Evolutionary conservation across 2,329 filamentous ascomycete species (phyloP), one percentile per base, ranked within the genome.

Genomic region (Fusarium burgessii): DNA sequence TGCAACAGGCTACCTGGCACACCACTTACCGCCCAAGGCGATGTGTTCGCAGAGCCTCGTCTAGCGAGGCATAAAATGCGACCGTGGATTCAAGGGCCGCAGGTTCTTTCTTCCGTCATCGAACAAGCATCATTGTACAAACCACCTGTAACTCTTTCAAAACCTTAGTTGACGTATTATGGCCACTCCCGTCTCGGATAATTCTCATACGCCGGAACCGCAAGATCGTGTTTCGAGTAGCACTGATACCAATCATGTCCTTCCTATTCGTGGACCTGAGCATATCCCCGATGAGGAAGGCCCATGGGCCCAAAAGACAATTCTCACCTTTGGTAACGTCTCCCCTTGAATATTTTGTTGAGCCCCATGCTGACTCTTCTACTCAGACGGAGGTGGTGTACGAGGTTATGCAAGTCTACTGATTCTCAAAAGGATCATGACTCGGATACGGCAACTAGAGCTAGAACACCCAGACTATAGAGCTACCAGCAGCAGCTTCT

Each of bases 191-290:
- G 0, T 20, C 0, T 14, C 50, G 2, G 50, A 32, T 0, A 17
- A 2, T 4, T 41, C 40, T 35, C 6, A 0, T 7, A n/a, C 13
- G 0, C 0, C 25, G 0, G 12, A 56, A 0, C 40, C 3, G 0
- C 13, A 14, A 15, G 20, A 15, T 6, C 29, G 36, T 1, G 18
- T 32, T 17, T n/a, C 14, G 25, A 49, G 18, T 13, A 29, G 8
- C 1, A 4, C 41, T 0, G 14, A 36, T 0, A 0, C 8, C 1
- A 29, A 57, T 13, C 29, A 7, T 3, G 18, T 14, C 1, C 4
- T 54, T 43, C 54, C 54, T 13, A 49, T 49, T 49, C 32, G 54
- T 1, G 54, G 32, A 17, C 41, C 32, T 11, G 29, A 35, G 1
- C 54, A 57, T 5, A 35, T 49, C 14, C 27, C 42, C 15, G 1